Base-by-base conservation (phyloP, 2,329 filamentous ascomycete genomes). In the Ascochyta fabae region DNA sequence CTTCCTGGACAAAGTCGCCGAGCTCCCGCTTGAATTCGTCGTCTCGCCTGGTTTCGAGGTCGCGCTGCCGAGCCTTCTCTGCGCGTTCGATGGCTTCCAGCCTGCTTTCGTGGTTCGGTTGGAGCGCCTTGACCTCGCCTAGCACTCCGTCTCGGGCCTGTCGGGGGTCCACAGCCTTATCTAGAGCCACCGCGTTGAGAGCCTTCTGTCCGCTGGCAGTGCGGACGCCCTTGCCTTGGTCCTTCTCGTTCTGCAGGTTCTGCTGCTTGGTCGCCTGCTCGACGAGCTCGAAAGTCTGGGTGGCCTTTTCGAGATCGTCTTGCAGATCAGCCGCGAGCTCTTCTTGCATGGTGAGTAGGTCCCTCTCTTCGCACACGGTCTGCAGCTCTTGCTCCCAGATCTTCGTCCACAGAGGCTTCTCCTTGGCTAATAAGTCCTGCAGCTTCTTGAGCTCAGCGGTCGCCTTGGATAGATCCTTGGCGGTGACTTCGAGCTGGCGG, bases 251-350 rank as follows among this genome's bases (percentile, higher is more conserved):
- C 73, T 96, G 91, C 77, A 96, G 70, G 51, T 85, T 90, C 74
- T 99, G 95, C 77, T 98, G 92, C 78, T 96, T 96, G n/a, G 93
- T 98, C 8, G 95, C 95, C 77, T 98, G 90, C 77, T 99, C 95
- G 15, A 99, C 95, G 0, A 99, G 85, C 23, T 91, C 90, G 71
- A 99, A 96, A 0, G 95, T 98, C 75, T 96, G 90, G 0, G 88
- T 87, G 1, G 94, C 93, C 79, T 98, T 97, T 73, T 98, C 93
- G 42, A 99, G 81, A 78, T 99, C 95, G 70, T 97, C 93, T 69
- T 95, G 88, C 60, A 99, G 79, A 79, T 99, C 95, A 40, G 93
- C 87, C 62, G 94, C 89, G 60, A 99, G 85, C 67, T 98, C 95
- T 79, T 99, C 95, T 81, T 96, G 94, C 82, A 98, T 90, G 45